Conservation (phyloP, 345 rosid genomes). For the Dipteronia sinensis region DNA sequence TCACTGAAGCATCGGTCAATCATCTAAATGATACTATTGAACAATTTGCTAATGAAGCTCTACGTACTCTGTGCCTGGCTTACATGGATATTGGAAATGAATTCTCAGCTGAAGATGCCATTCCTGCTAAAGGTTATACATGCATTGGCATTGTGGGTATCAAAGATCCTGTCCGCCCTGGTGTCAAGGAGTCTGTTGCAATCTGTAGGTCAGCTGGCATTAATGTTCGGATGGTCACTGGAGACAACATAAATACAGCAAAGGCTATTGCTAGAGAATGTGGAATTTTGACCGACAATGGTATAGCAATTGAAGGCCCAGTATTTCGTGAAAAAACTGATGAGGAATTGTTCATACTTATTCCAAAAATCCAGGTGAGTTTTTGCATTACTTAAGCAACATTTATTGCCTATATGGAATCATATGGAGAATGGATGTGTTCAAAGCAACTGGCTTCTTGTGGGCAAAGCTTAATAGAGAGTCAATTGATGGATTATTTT, state of each 20-base stretch:
- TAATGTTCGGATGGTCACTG: constrained; percentile 82
- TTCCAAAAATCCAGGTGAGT: constrained; percentile 85
- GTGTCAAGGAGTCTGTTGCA: constrained; percentile 83
- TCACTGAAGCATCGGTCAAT: constrained; percentile 50
- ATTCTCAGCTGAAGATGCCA: constrained; percentile 48
- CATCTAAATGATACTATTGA: constrained; percentile 60
- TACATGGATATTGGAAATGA: constrained; percentile 63
- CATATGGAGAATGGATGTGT: too few relatives aligned
- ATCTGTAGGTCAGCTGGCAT: constrained; percentile 86
- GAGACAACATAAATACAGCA: constrained; percentile 86
- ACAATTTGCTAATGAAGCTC: constrained; percentile 84
- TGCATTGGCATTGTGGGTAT: constrained; percentile 84
- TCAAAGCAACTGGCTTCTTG: background rate
- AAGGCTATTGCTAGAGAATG: constrained; percentile 93
- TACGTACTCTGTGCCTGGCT: constrained; percentile 93
- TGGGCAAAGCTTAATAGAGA: background rate
- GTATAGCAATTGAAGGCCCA: constrained; percentile 67
- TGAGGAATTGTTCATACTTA: constrained; percentile 58
- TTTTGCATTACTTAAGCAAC: background rate
- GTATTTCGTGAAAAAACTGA: constrained; percentile 54
- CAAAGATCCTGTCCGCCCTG: constrained; percentile 85
- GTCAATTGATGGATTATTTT: background rate
- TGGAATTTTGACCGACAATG: constrained; percentile 69
- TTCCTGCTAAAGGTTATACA: constrained; percentile 63
- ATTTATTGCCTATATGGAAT: too few relatives aligned